Percentiles rank a stretch among this genome's conserved stretches.
Conservation (phyloP, 768 basidiomycete genomes). For the Pleurotus tuber-regium region DNA sequence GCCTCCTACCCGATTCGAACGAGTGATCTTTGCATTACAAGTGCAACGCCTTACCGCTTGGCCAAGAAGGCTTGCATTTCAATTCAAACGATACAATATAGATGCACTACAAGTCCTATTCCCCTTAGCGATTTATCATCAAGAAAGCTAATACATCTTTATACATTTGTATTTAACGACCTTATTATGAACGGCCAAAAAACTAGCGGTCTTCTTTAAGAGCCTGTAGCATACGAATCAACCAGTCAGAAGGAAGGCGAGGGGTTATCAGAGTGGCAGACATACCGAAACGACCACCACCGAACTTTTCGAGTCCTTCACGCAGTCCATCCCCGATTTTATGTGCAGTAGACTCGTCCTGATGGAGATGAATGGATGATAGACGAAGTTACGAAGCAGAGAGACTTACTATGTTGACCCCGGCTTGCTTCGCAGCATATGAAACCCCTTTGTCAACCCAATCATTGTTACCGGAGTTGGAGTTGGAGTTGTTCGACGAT, state of each 20-base stretch:
- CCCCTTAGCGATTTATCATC: too few species aligned
- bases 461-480: conserved; percentile 18
- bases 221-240: too few species aligned
- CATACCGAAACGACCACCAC: not conserved
- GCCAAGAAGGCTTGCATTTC: not conserved
- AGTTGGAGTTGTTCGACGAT: conserved; percentile 13
- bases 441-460: conserved; percentile 40
- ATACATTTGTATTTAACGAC: too few species aligned
- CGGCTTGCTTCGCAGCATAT: conserved; percentile 35
- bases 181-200: too few species aligned
- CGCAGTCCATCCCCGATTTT: conserved; percentile 6
- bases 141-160: too few species aligned
- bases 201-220: too few species aligned
- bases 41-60: conserved; percentile 10
- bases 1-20: conserved; percentile 10
- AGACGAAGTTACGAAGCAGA: not conserved
- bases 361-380: not conserved
- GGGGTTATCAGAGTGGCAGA: too few species aligned
- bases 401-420: conserved; percentile 41
- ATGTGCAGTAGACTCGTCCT: not conserved
- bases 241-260: too few species aligned
- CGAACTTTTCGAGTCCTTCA: conserved; percentile 4
- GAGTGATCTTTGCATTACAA: conserved; percentile 10
- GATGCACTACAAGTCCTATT: too few species aligned
- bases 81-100: not conserved